These are phyloP conservation scores for Penicillium sp. DNA, from an alignment of 2,329 filamentous ascomycete species.

Conservation along the genomic window DNA sequence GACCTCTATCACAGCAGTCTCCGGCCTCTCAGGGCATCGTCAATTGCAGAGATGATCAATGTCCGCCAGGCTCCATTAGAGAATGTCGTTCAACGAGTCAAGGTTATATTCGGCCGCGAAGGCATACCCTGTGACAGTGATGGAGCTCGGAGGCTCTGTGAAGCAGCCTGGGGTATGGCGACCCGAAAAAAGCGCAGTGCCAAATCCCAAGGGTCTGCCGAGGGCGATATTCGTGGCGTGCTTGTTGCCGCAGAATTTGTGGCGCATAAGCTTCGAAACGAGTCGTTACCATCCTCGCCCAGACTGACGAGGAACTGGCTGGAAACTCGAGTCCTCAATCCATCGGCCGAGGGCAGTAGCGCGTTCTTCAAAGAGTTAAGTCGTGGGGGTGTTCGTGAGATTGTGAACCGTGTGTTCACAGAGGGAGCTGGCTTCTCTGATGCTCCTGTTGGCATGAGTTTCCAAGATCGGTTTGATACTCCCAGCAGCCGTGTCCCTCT, in stretches of 20 bases:
- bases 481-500: constrained; percentile 35
- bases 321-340: constrained; percentile 55
- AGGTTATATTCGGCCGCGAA: constrained; percentile 82
- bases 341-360: constrained; percentile 53
- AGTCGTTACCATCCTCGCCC: constrained; percentile 33
- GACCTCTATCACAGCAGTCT: constrained; percentile 92
- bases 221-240: constrained; percentile 61
- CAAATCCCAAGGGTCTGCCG: constrained; percentile 44
- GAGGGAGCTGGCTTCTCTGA: constrained; percentile 61
- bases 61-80: constrained; percentile 86
- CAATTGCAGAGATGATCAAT: constrained; percentile 83
- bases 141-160: constrained; percentile 70
- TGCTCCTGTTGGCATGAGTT: constrained; percentile 37
- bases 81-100: constrained; percentile 76
- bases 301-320: constrained; percentile 59
- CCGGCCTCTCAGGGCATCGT: constrained; percentile 78
- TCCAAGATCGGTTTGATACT: constrained; percentile 34
- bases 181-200: constrained; percentile 53
- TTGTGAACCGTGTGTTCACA: constrained; percentile 63
- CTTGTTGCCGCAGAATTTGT: constrained; percentile 66
- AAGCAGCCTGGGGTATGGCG: constrained; percentile 63
- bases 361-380: constrained; percentile 57
- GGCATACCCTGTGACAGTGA: constrained; percentile 85
- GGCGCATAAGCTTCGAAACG: constrained; percentile 56
- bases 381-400: constrained; percentile 61